phyloP scores from a whole-genome alignment of 805 yeast species.

The Teunomyces gatunensis region DNA sequence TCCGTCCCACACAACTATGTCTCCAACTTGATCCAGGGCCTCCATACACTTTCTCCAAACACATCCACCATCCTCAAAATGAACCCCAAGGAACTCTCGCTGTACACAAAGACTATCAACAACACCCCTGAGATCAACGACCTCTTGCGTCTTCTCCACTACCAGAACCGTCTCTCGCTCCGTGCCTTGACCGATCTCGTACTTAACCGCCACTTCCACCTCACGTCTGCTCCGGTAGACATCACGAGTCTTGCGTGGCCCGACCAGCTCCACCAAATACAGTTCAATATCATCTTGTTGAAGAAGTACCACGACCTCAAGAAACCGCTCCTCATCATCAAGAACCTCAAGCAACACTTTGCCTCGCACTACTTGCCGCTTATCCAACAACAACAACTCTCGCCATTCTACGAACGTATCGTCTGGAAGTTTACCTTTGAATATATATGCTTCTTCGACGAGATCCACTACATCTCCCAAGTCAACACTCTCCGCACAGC shows the following conservation, averaged over 20 bases:
- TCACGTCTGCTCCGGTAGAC: constrained; percentile 18
- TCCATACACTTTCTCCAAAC: constrained; percentile 13
- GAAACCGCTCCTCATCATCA: constrained; percentile 30
- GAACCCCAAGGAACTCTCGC: constrained; percentile 16
- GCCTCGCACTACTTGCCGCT: constrained; percentile 21
- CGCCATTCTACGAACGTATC: constrained; percentile 39
- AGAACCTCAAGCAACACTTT: constrained; percentile 28
- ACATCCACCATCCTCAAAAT: constrained; percentile 13
- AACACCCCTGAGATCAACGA: constrained; percentile 8
- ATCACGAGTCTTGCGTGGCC: constrained; percentile 9
- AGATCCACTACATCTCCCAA: constrained; percentile 19
- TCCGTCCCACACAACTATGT: constrained; percentile 7
- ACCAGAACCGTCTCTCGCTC: constrained; percentile 25
- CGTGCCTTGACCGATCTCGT: constrained; percentile 24
- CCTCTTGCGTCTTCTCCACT: constrained; percentile 21
- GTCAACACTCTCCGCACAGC: constrained; percentile 23
- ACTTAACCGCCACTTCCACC: constrained; percentile 21
- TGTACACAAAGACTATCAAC: constrained; percentile 16
- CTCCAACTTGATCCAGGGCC: constrained; percentile 25
- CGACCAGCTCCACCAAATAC: constrained; percentile 23
- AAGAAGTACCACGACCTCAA: constrained; percentile 36
- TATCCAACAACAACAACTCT: constrained; percentile 18
- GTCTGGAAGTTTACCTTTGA: constrained; percentile 43
- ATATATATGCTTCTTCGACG: constrained; percentile 22
- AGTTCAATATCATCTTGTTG: constrained; percentile 30